Conservation (phyloP, 2,329 filamentous ascomycete species). For the Curvularia hawaiiensis region DNA sequence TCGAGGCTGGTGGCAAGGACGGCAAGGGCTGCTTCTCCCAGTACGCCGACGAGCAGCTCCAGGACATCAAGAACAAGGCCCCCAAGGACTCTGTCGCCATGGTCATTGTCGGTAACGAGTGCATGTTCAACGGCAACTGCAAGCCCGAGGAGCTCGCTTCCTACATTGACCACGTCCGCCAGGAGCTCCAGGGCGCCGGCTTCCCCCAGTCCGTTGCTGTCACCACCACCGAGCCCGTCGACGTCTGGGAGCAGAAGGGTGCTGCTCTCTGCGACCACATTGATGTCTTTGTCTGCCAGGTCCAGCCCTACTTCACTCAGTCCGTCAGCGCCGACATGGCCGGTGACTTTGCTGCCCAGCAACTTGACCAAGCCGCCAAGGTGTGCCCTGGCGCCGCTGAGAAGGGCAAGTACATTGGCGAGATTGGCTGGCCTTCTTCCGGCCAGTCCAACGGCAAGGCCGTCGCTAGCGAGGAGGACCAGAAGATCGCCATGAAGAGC, state of each 20-base stretch:
- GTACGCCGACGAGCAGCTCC: conserved; percentile 74
- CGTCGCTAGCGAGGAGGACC: conserved; percentile 68
- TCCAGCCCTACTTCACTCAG: conserved; percentile 93
- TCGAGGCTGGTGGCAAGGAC: conserved; percentile 62
- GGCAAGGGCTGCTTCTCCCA: conserved; percentile 50
- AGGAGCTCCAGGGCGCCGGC: conserved; percentile 64
- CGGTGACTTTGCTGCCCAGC: conserved; percentile 74
- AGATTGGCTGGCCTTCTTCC: conserved; percentile 84
- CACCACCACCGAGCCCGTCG: conserved; percentile 87
- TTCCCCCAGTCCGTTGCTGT: conserved; percentile 69
- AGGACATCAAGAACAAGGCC: conserved; percentile 72
- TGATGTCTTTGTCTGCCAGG: conserved; percentile 82
- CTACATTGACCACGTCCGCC: conserved; percentile 73
- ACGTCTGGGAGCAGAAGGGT: conserved; percentile 71
- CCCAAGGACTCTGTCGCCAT: conserved; percentile 74
- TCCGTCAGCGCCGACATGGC: conserved; percentile 66
- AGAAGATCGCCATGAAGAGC: conserved; percentile 72
- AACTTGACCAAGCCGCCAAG: conserved; percentile 72
- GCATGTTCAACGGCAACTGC: conserved; percentile 76
- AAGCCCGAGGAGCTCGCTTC: conserved; percentile 65
- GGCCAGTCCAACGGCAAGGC: conserved; percentile 75
- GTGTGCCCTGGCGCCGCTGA: conserved; percentile 65
- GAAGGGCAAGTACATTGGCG: conserved; percentile 78
- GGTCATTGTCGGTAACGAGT: conserved; percentile 90
- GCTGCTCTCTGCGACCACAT: conserved; percentile 70